Evolutionary conservation across 768 basidiomycete genomes (phyloP).

Genomic region (Suillus subalutaceus): DNA sequence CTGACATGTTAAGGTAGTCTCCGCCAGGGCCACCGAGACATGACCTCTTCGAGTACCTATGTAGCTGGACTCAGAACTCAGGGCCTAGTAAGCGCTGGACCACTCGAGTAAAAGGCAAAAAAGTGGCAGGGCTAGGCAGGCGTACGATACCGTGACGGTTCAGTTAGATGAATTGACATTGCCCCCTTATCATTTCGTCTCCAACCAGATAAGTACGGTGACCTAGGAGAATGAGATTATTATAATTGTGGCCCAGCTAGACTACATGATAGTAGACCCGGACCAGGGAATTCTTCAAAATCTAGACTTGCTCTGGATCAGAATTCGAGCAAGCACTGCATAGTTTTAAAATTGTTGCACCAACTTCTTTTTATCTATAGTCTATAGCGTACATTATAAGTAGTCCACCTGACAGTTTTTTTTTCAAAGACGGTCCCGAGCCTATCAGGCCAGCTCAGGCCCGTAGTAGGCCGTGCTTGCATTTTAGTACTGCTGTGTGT

Average conservation of each 20-base stretch:
- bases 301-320: not conserved
- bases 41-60: too few relatives aligned
- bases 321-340: not conserved
- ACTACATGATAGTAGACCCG: not conserved
- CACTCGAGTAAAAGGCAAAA: too few relatives aligned
- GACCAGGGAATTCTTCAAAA: not conserved
- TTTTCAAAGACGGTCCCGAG: not conserved
- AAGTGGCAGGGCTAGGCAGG: too few relatives aligned
- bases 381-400: not conserved
- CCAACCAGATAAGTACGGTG: too few relatives aligned
- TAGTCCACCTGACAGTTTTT: not conserved
- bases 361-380: not conserved
- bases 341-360: not conserved
- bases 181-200: too few relatives aligned
- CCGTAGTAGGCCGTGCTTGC: not conserved
- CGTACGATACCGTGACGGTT: too few relatives aligned
- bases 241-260: not conserved
- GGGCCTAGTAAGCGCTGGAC: too few relatives aligned
- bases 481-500: slow-evolving; percentile 4
- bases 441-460: not conserved
- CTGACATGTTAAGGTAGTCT: too few relatives aligned
- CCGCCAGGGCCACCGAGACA: too few relatives aligned
- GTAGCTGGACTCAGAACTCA: too few relatives aligned
- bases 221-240: too few relatives aligned
- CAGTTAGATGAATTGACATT: too few relatives aligned